Evolutionary conservation across 768 basidiomycete species (phyloP).

Genomic region (Pisolithus tinctorius): DNA sequence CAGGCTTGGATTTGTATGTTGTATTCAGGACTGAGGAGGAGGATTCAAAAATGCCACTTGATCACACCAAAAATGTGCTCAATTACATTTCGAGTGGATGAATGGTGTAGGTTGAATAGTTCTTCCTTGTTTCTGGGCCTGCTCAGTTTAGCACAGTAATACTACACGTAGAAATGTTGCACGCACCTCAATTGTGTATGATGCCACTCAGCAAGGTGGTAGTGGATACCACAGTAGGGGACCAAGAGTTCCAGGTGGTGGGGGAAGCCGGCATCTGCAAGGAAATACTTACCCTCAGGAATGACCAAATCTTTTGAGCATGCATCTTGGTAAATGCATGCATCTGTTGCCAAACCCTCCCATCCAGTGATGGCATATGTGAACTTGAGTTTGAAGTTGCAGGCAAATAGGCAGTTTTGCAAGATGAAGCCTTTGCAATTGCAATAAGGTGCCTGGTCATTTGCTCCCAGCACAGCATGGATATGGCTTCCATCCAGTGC

Average conservation of each 20-base stretch:
- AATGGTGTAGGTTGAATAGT: slow-evolving; percentile 37
- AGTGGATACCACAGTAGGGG: background rate
- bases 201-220: background rate
- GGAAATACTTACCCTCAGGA: background rate
- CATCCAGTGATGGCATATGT: background rate
- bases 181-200: background rate
- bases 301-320: background rate
- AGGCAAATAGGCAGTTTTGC: background rate
- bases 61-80: slow-evolving; percentile 34
- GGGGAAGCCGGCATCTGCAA: background rate
- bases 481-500: background rate
- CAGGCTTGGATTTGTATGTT: slow-evolving; percentile 13
- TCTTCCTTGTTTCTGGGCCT: slow-evolving; percentile 21
- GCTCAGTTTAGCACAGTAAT: background rate
- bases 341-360: background rate
- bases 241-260: background rate
- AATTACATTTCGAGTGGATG: slow-evolving; percentile 32
- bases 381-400: background rate
- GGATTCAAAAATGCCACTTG: slow-evolving; percentile 20
- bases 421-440: background rate
- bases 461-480: background rate
- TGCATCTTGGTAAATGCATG: too few relatives aligned
- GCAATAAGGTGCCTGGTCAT: background rate
- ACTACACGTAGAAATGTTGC: too few relatives aligned
- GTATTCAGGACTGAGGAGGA: slow-evolving; percentile 15